Conservation (phyloP, 768 basidiomycete genomes). For the Tylopilus vinaceipallidus region DNA sequence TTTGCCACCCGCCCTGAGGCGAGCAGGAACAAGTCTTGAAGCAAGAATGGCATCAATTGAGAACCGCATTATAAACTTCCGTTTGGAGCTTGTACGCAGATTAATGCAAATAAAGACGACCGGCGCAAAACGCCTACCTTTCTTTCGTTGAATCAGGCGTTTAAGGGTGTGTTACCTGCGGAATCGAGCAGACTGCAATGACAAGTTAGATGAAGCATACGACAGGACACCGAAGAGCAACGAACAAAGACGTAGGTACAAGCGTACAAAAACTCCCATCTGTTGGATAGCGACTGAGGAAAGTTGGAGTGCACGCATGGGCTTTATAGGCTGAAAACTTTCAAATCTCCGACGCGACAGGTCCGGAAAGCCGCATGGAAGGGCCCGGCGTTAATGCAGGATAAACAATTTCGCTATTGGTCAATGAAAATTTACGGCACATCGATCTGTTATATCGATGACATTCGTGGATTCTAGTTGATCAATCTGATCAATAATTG, state of each 20-base stretch:
- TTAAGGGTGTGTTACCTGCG: conserved; percentile 33
- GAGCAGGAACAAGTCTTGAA: conserved; percentile 22
- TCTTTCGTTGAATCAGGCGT: conserved; percentile 10
- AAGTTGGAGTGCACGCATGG: neutral
- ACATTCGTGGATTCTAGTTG: neutral
- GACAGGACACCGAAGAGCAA: conserved; percentile 1
- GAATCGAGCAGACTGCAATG: conserved; percentile 21
- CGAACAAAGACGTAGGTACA: conserved; percentile 29
- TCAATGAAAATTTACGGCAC: neutral
- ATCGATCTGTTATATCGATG: conserved; percentile 5
- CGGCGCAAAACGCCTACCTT: conserved; percentile 10
- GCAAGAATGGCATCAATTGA: conserved; percentile 19
- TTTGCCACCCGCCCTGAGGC: conserved; percentile 13
- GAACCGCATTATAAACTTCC: conserved; percentile 22
- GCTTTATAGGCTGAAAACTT: conserved; percentile 22
- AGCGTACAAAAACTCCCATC: conserved; percentile 33
- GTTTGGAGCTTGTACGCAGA: conserved; percentile 9
- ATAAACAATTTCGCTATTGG: conserved; percentile 29
- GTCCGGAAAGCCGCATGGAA: conserved; percentile 17
- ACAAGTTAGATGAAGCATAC: conserved; percentile 8
- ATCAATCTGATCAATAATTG: too few species aligned
- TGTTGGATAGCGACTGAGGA: conserved; percentile 31
- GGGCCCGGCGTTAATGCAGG: neutral
- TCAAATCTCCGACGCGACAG: conserved; percentile 29
- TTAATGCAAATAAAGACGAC: neutral